Conservation (phyloP, 805 yeast species). For the Myxozyma geophila region DNA sequence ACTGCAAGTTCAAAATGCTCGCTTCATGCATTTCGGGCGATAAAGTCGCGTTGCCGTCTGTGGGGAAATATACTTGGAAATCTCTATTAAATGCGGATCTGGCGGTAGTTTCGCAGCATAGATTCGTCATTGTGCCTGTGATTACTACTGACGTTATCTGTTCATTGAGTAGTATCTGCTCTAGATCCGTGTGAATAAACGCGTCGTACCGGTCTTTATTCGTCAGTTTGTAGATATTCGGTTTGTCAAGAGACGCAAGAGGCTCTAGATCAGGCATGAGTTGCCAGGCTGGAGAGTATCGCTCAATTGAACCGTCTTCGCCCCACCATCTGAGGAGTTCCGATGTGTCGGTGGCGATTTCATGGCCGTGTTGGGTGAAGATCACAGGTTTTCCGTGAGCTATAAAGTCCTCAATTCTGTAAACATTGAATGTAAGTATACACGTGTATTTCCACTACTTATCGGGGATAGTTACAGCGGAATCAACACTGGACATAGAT, state of each 20-base stretch:
- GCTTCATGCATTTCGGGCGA: conserved; percentile 24
- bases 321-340: conserved; percentile 32
- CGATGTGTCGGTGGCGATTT: conserved; percentile 16
- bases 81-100: conserved; percentile 30
- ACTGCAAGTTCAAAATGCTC: conserved; percentile 15
- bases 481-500: conserved; percentile 14
- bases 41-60: conserved; percentile 32
- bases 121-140: conserved; percentile 32
- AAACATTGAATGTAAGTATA: neutral
- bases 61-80: conserved; percentile 29
- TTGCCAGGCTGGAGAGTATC: conserved; percentile 30
- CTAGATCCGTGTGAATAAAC: conserved; percentile 28
- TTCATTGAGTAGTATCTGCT: conserved; percentile 8
- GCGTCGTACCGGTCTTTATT: conserved; percentile 34
- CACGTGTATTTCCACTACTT: neutral
- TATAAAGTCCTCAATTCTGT: conserved; percentile 18
- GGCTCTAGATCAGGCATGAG: conserved; percentile 24
- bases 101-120: conserved; percentile 36
- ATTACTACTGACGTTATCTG: conserved; percentile 19
- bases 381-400: conserved; percentile 18
- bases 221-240: neutral
- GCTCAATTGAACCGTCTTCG: conserved; percentile 25
- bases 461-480: conserved; percentile 17
- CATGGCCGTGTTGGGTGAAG: conserved; percentile 34
- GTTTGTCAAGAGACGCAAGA: neutral